Evolutionary conservation across 768 basidiomycete genomes (phyloP), one percentile per base, ranked within the genome.

Genomic region (Termitomyces sp.): DNA sequence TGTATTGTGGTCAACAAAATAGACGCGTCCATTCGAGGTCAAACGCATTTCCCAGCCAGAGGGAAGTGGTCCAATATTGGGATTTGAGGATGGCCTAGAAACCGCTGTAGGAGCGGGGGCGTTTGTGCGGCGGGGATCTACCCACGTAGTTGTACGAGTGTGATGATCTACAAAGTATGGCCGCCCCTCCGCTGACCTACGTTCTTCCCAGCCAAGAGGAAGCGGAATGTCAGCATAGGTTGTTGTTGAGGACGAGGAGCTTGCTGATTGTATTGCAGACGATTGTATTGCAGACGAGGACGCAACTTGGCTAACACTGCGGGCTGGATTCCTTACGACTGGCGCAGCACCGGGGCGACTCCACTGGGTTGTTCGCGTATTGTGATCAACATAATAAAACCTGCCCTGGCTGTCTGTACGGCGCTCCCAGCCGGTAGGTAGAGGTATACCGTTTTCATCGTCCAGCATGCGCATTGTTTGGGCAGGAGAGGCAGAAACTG

Each of bases 21-120:
- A 96, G 18, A 95, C 87, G 34, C 92, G 81, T 8, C 82, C 81
- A 0, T 89, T 92, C 1, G 87, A 86, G 1, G 94, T 94, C 53
- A 95, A 72, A 20, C 94, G 81, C 94, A 95, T 95, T 73, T 96
- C 94, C 93, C 93, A 96, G 59, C 93, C 94, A 46, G 87, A 89
- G 5, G 94, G 94, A 37, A 96, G 77, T 7, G 90, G 85, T 0
- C 94, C 93, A 18, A 93, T 82, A 62, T 87, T 77, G 60, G 85
- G 71, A 56, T 76, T 82, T 63, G 83, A 70, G 55, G 78, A 73
- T 55, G 76, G 77, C 26, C 82, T 68, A 16, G 76, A 63, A 65
- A 82, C 64, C 58, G 81, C 74, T 63, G 81, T 65, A 60, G 83
- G 66, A 62, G 81, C 64, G 64, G 75, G 76, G 62, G 81, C 81